These are phyloP conservation scores for Cylindrodendrum hubeiense DNA, from an alignment of 2,329 filamentous ascomycete genomes.

Conservation along the genomic window DNA sequence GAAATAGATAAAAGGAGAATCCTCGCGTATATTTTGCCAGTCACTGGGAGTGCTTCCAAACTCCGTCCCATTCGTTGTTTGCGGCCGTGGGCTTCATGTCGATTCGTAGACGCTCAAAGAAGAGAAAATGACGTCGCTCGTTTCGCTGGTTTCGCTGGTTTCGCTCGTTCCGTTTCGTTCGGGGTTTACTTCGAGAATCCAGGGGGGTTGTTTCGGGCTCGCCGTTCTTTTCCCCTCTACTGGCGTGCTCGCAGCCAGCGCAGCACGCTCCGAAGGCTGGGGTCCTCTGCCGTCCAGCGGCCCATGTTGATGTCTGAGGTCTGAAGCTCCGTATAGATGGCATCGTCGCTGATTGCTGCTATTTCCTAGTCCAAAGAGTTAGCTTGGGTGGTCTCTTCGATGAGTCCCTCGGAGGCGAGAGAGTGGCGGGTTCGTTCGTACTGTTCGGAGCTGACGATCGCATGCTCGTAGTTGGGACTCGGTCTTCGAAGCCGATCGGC, in stretches of 20 bases:
- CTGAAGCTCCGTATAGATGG: constrained; percentile 68
- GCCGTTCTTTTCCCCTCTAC: constrained; percentile 29
- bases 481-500: constrained; percentile 60
- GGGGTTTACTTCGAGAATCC: neutral
- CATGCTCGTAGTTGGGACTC: constrained; percentile 64
- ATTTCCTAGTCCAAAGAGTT: constrained; percentile 59
- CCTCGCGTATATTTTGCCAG: constrained; percentile 30
- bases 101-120: constrained; percentile 39
- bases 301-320: constrained; percentile 65
- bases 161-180: constrained; percentile 21
- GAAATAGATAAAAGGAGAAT: constrained; percentile 2
- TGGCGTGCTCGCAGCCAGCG: constrained; percentile 65
- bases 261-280: constrained; percentile 67
- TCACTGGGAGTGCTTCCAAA: constrained; percentile 14
- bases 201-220: constrained; percentile 19
- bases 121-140: constrained; percentile 30
- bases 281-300: constrained; percentile 74
- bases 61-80: constrained; percentile 27
- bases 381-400: constrained; percentile 7
- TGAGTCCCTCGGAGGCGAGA: neutral
- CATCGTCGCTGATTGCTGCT: constrained; percentile 68
- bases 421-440: constrained; percentile 52
- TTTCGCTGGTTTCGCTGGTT: constrained; percentile 26
- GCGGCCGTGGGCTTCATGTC: constrained; percentile 38
- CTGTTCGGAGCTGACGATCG: constrained; percentile 68